These are phyloP conservation scores for Fremontodendron californicum DNA, from an alignment of 345 rosid species.

Conservation along the genomic window DNA sequence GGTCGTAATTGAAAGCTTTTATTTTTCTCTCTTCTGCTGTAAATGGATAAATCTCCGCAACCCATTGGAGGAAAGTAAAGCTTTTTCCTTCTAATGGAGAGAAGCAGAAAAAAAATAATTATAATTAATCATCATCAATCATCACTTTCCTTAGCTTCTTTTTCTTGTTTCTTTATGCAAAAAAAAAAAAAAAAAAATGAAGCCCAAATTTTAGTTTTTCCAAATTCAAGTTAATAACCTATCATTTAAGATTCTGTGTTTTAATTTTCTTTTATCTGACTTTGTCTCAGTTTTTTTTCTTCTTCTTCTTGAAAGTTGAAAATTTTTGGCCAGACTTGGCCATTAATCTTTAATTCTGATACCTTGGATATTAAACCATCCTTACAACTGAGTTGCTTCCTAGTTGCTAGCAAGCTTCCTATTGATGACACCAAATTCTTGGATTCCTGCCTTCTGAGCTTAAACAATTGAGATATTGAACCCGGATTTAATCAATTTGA, in stretches of 20 bases:
- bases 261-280: not conserved
- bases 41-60: not conserved
- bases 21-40: not conserved
- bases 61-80: not conserved
- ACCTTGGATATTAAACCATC: not conserved
- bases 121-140: slow-evolving; percentile 23
- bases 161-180: not conserved
- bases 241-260: not conserved
- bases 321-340: not conserved
- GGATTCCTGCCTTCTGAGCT: not conserved
- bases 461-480: not conserved
- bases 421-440: not conserved
- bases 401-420: not conserved
- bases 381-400: not conserved
- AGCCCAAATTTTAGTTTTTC: not conserved
- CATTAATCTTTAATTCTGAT: not conserved
- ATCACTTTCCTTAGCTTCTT: not conserved
- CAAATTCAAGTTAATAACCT: not conserved
- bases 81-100: slow-evolving; percentile 27
- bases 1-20: slow-evolving; percentile 27
- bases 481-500: not conserved
- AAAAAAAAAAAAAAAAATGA: not conserved
- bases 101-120: slow-evolving; percentile 2
- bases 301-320: not conserved
- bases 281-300: not conserved